phyloP scores from a whole-genome alignment of 179 eudicot species.

The Nepenthes alata region DNA sequence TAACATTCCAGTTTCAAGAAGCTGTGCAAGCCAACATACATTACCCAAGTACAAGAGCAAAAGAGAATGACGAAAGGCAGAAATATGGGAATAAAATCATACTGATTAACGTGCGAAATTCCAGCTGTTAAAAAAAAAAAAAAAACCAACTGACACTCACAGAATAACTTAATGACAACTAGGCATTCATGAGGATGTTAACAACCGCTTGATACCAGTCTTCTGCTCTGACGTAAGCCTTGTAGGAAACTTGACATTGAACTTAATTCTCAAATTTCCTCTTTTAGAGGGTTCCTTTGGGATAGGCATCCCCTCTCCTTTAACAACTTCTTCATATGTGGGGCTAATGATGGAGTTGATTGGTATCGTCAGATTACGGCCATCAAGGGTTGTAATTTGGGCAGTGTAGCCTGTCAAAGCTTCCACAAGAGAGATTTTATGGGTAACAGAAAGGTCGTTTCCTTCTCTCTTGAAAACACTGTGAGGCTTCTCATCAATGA shows the following conservation, averaged over 20 bases:
- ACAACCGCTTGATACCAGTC: constrained; percentile 62
- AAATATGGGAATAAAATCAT: too few relatives aligned
- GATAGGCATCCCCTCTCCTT: constrained; percentile 81
- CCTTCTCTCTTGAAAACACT: constrained; percentile 57
- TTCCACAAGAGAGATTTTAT: constrained; percentile 57
- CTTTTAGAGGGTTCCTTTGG: constrained; percentile 58
- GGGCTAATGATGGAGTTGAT: constrained; percentile 46
- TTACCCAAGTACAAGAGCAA: too few relatives aligned
- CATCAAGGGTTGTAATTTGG: constrained; percentile 57
- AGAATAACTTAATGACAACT: neutral
- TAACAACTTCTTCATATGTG: constrained; percentile 59
- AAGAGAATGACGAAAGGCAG: too few relatives aligned
- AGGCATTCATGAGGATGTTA: constrained; percentile 31
- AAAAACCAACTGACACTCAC: neutral
- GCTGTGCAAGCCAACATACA: too few relatives aligned
- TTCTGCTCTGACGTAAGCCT: constrained; percentile 88
- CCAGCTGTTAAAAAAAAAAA: neutral
- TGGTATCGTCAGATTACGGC: constrained; percentile 42
- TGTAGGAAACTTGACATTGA: constrained; percentile 60
- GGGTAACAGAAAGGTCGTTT: constrained; percentile 52
- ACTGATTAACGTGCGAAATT: too few relatives aligned
- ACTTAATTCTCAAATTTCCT: constrained; percentile 58
- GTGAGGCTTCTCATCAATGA: constrained; percentile 75
- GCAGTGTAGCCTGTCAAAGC: constrained; percentile 59
- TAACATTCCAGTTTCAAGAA: too few relatives aligned